A percentile compares a stretch with the other conserved stretches of the same genome.
Conservation (phyloP, 2,329 filamentous ascomycete genomes). For the Aspergillus alliaceus region DNA sequence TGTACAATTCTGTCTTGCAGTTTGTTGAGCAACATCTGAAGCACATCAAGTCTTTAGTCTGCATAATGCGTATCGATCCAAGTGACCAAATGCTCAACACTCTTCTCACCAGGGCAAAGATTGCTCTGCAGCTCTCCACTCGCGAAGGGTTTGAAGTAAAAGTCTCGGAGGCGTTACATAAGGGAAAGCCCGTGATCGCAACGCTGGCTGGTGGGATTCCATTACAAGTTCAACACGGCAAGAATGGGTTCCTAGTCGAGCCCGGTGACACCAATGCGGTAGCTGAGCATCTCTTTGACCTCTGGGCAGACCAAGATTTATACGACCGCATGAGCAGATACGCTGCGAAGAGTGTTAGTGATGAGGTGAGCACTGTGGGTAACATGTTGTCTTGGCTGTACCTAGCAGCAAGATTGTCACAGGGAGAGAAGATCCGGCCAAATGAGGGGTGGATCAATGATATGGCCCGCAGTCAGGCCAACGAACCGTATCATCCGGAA, state of each 20-base stretch:
- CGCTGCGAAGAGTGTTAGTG: constrained; percentile 46
- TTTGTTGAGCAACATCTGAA: constrained; percentile 59
- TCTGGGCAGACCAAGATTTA: constrained; percentile 63
- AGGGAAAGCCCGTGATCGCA: constrained; percentile 35
- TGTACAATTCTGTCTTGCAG: constrained; percentile 68
- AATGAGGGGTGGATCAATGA: constrained; percentile 68
- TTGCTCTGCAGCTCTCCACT: constrained; percentile 73
- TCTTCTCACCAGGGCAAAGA: constrained; percentile 66
- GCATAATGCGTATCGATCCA: constrained; percentile 73
- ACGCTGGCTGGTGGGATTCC: constrained; percentile 73
- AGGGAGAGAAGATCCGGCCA: constrained; percentile 56
- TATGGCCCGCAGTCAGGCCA: constrained; percentile 49
- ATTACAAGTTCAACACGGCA: constrained; percentile 67
- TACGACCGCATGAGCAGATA: constrained; percentile 64
- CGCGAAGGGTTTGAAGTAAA: constrained; percentile 74
- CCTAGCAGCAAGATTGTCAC: constrained; percentile 63
- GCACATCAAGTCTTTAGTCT: constrained; percentile 54
- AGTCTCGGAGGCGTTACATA: background rate
- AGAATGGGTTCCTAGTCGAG: constrained; percentile 70
- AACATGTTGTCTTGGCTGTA: constrained; percentile 75
- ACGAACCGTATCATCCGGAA: background rate
- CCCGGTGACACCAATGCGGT: constrained; percentile 66
- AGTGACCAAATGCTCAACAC: constrained; percentile 78
- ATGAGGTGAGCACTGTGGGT: constrained; percentile 75
- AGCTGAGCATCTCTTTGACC: constrained; percentile 60